Base-by-base conservation (phyloP, 2,329 filamentous ascomycete species). In the Ophiostoma sp. region DNA sequence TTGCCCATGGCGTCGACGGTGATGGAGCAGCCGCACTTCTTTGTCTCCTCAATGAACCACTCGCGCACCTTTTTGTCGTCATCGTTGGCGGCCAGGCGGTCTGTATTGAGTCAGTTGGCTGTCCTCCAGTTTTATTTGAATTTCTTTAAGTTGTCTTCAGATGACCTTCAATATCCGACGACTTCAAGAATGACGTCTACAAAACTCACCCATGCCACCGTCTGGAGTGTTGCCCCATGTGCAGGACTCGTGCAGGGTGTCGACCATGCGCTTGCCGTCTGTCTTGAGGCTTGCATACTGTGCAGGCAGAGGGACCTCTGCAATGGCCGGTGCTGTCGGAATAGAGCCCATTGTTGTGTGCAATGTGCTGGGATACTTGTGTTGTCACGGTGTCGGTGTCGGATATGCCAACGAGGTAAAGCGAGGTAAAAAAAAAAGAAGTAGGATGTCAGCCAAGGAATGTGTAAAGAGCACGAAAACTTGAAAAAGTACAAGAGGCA, bases 1-100 rank as follows among this genome's bases (percentile, higher is more conserved):
- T 94, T 94, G n/a, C 91, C 91, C 87, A 94, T 93, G 23, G 85
- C 82, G 76, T 95, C 92, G 1, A 92, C 78, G 0, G 84, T 89
- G 8, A 91, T 83, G 3, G 83, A 82, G 77, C 91, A 94, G 11
- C 89, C 90, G 0, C 93, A 80, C 0, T 80, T 81, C 74, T 86
- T 79, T 1, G 86, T 87, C 0, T 87, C 88, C 23, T 87, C 77
- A 0, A 88, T 83, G 73, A 95, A 93, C 91, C 91, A 95, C 77
- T 91, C 87, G 54, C 92, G 86, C 15, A 85, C 90, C 75, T 85
- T 79, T 76, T 89, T 91, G 77, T 95, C 92, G 3, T 87, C 82
- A 74, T 93, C 87, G 3, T 88, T 89, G n/a, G 94, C 83, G 2
- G 90, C 82, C 1, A 94, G 85, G 1, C 92, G 88, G 39, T 70